Conservation (phyloP, 176 grass and related monocot genomes). For the Phyllostachys edulis region DNA sequence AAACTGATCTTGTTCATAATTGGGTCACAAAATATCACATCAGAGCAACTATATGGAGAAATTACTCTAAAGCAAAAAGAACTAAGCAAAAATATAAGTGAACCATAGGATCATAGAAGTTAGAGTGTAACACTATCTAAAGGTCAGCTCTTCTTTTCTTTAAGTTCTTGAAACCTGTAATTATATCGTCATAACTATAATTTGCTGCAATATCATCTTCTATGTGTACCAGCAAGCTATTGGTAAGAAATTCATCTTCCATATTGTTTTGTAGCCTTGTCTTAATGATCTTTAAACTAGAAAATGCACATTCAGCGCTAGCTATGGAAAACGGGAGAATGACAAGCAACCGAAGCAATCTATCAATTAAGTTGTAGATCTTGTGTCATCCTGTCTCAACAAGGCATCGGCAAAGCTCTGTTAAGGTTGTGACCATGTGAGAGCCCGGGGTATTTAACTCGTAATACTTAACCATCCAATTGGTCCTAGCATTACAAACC, state of each 20-base stretch:
- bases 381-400: background rate
- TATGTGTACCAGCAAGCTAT: slow-evolving; percentile 11
- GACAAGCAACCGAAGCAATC: slow-evolving; percentile 6
- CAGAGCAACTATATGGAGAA: background rate
- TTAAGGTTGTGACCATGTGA: background rate
- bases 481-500: too few relatives aligned
- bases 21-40: background rate
- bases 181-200: slow-evolving; percentile 13
- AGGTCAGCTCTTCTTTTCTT: background rate
- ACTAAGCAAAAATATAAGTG: background rate
- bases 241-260: background rate
- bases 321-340: slow-evolving; percentile 20
- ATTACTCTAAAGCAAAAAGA: background rate
- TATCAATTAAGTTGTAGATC: slow-evolving; percentile 11
- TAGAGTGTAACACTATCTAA: too few relatives aligned
- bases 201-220: background rate
- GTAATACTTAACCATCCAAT: too few relatives aligned
- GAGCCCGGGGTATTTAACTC: too few relatives aligned
- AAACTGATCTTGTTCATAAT: background rate
- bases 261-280: slow-evolving; percentile 1
- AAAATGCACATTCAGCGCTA: background rate
- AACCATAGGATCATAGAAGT: background rate
- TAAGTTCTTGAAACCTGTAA: background rate
- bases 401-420: background rate
- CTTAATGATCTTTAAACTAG: slow-evolving; percentile 4